These are phyloP conservation scores for Fusarium brevicatenulatum DNA, from an alignment of 2,329 filamentous ascomycete genomes.

Conservation along the genomic window DNA sequence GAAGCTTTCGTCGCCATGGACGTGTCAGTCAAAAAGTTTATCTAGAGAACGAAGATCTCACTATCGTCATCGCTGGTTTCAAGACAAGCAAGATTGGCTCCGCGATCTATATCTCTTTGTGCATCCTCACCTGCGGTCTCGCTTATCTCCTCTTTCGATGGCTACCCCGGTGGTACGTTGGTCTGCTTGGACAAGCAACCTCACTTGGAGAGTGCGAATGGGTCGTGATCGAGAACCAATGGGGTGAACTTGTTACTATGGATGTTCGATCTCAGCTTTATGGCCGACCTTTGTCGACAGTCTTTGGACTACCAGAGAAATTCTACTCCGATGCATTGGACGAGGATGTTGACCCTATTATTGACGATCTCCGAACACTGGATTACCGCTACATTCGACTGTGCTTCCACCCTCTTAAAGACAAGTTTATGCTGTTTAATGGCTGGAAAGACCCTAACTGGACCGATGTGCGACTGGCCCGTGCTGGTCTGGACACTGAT, in stretches of 20 bases:
- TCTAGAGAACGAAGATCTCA: constrained; percentile 92
- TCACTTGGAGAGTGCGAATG: constrained; percentile 82
- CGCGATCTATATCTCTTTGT: constrained; percentile 74
- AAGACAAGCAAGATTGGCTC: constrained; percentile 78
- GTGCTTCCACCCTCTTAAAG: constrained; percentile 87
- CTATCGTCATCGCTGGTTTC: constrained; percentile 93
- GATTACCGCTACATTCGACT: constrained; percentile 96
- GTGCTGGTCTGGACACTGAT: constrained; percentile 85
- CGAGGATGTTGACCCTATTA: constrained; percentile 76
- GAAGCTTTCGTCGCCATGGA: constrained; percentile 69
- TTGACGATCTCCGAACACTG: constrained; percentile 78
- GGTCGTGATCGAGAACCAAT: constrained; percentile 98
- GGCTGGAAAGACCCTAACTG: constrained; percentile 96
- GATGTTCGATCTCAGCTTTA: constrained; percentile 66
- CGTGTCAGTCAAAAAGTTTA: constrained; percentile 90
- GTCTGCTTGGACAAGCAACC: constrained; percentile 74
- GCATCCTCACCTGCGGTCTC: constrained; percentile 76
- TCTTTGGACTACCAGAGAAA: constrained; percentile 76
- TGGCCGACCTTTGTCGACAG: constrained; percentile 66
- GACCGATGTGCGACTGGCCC: constrained; percentile 79
- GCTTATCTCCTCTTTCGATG: constrained; percentile 88
- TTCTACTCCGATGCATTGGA: constrained; percentile 63
- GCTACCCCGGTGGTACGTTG: constrained; percentile 88
- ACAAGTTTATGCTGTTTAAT: constrained; percentile 86
- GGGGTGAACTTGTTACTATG: constrained; percentile 89